Evolutionary conservation across 208 protist genomes (phyloP).

Genomic region (Endotrypanum monterogeii): DNA sequence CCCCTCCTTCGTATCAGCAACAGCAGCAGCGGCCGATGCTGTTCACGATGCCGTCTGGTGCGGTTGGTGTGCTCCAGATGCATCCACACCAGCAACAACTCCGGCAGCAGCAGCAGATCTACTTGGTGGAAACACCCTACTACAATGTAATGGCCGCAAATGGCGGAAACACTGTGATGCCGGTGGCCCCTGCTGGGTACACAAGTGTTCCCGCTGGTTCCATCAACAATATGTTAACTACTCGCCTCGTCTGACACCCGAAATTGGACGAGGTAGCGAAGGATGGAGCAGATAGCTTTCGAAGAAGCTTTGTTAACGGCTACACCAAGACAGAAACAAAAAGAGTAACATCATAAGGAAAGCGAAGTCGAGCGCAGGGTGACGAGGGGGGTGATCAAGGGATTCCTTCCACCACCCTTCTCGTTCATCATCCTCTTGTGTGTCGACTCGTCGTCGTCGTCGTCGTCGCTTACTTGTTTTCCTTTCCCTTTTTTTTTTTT

Average conservation of each 20-base stretch:
- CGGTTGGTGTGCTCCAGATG: constrained; percentile 13
- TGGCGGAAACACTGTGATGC: neutral
- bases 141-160: constrained; percentile 11
- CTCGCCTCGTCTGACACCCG: neutral
- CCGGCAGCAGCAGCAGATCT: constrained; percentile 29
- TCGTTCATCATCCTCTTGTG: neutral
- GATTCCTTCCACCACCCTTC: neutral
- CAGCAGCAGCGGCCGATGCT: constrained; percentile 11
- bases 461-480: constrained; percentile 16
- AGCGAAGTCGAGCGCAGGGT: neutral
- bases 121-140: constrained; percentile 13
- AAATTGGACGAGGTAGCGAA: too few relatives aligned
- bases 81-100: constrained; percentile 22
- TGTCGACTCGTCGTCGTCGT: neutral
- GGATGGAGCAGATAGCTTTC: neutral
- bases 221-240: neutral
- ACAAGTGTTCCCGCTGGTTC: neutral
- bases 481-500: constrained; percentile 10
- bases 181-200: neutral
- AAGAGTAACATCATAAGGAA: neutral
- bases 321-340: neutral
- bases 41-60: constrained; percentile 19
- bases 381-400: too few relatives aligned
- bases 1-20: neutral
- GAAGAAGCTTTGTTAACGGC: neutral